Evolutionary conservation across 306 rosid genomes (phyloP), one percentile per base, ranked within the genome.

Genomic region (Cicer chorassanicum): DNA sequence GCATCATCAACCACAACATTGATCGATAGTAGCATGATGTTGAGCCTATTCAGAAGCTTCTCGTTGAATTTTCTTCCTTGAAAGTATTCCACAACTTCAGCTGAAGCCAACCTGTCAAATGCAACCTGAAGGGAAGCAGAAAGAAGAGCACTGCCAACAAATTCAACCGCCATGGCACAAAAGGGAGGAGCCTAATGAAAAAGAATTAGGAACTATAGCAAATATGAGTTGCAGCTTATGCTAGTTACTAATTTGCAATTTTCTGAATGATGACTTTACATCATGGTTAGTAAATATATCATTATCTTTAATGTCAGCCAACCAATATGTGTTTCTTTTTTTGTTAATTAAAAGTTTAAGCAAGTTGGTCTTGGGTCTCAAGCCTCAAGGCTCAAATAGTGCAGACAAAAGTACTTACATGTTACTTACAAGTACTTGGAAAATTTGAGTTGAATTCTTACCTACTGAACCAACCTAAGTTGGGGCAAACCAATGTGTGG

Each of bases 61-160:
- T 73, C 49, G 11, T 73, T 36, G 39, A 60, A 56, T 36, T 73
- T 46, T 73, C 61, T 73, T 61, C 70, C 21, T 5, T 34, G 60
- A 34, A 73, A 73, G 70, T n/a, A 61, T 19, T 34, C 78, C 13
- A 9, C 2, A 45, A 61, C 6, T 45, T 60, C 60, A 21, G 29
- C 7, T 71, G 82, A 77, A 41, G 81, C 63, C 19, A 81, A n/a
- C 73, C 14, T 68, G 1, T 68, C 70, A 41, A 80, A 78, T 1
- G 74, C 43, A 7, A 34, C 82, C 18, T 68, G 18, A 36, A 86
- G 60, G 34, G 75, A 56, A 19, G 81, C 71, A 36, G 78, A 75
- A 54, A 75, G 73, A 71, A 81, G 19, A 54, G 83, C 69, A 19
- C 74, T 48, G 8, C 78, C 78, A n/a, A 65, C 40, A 11, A 73